Percentiles rank a stretch among this genome's conserved stretches.
These are phyloP conservation scores for Saccharomyces pastorianus DNA, from an alignment of 1,139 yeast species.

Conservation along the genomic window DNA sequence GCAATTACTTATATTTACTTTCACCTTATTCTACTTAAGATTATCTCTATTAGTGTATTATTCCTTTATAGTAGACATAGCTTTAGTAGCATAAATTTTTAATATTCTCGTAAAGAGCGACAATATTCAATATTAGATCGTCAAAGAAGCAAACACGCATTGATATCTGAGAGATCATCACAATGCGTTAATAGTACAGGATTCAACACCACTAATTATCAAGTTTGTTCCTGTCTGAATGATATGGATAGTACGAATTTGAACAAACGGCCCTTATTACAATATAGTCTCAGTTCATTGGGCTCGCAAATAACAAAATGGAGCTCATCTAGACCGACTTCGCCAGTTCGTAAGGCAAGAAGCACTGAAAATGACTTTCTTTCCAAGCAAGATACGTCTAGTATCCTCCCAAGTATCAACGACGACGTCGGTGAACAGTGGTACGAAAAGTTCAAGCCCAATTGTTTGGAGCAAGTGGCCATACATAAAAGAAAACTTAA, in stretches of 20 bases:
- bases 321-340: constrained; percentile 11
- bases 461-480: constrained; percentile 42
- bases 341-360: constrained; percentile 8
- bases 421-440: constrained; percentile 35
- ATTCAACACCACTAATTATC: not conserved
- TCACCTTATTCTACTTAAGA: constrained; percentile 3
- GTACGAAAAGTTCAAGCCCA: constrained; percentile 58
- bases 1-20: not conserved
- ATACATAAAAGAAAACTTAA: constrained; percentile 57
- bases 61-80: not conserved
- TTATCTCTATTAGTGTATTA: not conserved
- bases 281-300: constrained; percentile 17
- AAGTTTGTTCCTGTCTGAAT: not conserved
- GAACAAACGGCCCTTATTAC: constrained; percentile 8
- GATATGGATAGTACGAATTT: not conserved
- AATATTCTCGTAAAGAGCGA: not conserved
- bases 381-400: not conserved
- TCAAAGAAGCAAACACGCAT: not conserved
- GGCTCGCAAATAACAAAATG: constrained; percentile 16
- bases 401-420: constrained; percentile 2
- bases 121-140: not conserved
- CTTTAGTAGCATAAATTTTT: not conserved
- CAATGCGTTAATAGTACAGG: not conserved
- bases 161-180: not conserved
- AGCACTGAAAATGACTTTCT: constrained; percentile 1